These are phyloP conservation scores for Echria macrotheca DNA, from an alignment of 495 filamentous ascomycete genomes.

Conservation along the genomic window DNA sequence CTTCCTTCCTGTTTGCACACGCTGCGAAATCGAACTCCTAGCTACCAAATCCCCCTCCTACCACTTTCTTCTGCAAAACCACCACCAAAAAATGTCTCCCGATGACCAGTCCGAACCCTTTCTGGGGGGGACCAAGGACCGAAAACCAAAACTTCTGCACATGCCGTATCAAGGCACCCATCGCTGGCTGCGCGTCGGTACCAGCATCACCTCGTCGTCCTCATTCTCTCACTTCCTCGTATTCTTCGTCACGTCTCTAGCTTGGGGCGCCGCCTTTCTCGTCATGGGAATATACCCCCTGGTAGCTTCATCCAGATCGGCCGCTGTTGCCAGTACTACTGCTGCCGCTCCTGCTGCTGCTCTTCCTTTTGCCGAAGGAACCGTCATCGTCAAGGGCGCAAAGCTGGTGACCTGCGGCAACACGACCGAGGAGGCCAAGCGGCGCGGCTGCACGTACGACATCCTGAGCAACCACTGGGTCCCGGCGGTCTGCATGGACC, in stretches of 20 bases:
- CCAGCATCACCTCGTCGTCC: too few species aligned
- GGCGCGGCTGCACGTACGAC: constrained; percentile 13
- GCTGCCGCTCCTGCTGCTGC: not conserved
- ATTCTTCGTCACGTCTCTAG: not conserved
- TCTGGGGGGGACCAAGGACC: too few species aligned
- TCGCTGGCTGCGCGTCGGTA: too few species aligned
- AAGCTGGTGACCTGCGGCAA: not conserved
- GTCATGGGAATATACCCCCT: not conserved
- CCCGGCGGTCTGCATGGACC: constrained; percentile 7
- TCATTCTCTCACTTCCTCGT: not conserved
- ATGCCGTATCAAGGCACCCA: too few species aligned
- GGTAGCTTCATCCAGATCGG: not conserved
- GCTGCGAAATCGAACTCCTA: too few species aligned
- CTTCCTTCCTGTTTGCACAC: too few species aligned
- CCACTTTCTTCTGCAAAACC: too few species aligned
- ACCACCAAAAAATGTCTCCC: too few species aligned
- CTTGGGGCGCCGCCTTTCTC: not conserved
- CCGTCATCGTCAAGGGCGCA: not conserved
- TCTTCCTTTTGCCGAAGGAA: not conserved
- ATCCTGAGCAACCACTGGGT: constrained; percentile 15
- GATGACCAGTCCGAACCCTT: too few species aligned
- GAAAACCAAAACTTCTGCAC: too few species aligned
- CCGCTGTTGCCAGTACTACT: not conserved
- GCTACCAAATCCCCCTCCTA: too few species aligned
- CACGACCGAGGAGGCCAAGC: constrained; percentile 6